phyloP scores from a whole-genome alignment of 176 grass and related monocot genomes.

The Phoenix dactylifera region DNA sequence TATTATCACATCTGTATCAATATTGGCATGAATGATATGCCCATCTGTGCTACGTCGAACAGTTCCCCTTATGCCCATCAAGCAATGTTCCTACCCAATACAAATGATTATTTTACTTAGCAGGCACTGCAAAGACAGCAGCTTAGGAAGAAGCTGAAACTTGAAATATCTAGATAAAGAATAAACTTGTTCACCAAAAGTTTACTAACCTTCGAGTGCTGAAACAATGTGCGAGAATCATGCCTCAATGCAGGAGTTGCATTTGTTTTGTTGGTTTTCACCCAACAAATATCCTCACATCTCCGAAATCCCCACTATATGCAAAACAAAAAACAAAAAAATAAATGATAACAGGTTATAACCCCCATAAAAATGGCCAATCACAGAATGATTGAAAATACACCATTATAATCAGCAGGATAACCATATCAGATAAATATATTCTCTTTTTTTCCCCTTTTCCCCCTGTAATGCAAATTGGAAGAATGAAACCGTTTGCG shows the following conservation, averaged over 20 bases:
- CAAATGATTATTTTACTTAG: no score
- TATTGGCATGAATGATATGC: slow-evolving; percentile 97
- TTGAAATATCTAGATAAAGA: background rate
- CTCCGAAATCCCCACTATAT: slow-evolving; percentile 95
- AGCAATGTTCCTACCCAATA: slow-evolving; percentile 72
- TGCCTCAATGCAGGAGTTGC: slow-evolving; percentile 67
- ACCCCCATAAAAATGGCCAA: no score
- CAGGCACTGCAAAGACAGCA: no score
- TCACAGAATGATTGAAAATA: no score
- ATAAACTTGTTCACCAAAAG: background rate
- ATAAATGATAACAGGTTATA: no score
- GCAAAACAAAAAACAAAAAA: background rate
- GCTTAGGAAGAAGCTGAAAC: no score
- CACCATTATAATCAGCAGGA: no score
- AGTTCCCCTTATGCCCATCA: slow-evolving; percentile 99
- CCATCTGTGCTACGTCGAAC: slow-evolving; percentile 96
- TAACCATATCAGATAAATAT: no score
- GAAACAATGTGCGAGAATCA: slow-evolving; percentile 79
- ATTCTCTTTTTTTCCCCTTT: no score
- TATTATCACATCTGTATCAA: slow-evolving; percentile 97
- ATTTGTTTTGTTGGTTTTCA: slow-evolving; percentile 98
- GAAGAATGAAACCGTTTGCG: no score
- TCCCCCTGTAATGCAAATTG: no score
- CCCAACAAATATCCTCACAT: slow-evolving; percentile 95
- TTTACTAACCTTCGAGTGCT: slow-evolving; percentile 73